Evolutionary conservation across 257 asterid species (phyloP).

Genomic region (Solanum chiquidenum): DNA sequence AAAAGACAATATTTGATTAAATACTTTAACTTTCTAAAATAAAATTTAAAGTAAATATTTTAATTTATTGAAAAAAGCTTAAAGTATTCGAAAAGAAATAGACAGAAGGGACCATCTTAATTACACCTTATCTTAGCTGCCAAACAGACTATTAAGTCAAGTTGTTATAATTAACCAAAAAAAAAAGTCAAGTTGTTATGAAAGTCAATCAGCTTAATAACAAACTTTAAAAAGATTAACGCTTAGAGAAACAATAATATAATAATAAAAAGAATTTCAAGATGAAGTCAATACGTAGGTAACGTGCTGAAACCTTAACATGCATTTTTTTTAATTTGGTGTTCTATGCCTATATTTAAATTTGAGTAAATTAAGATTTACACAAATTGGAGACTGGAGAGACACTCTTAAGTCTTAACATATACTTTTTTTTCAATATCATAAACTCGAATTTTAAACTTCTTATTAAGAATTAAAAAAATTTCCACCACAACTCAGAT

Average conservation of each 20-base stretch:
- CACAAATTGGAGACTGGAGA: neutral
- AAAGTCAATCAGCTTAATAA: neutral
- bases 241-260: neutral
- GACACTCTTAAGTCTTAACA: no score
- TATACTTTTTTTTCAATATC: no score
- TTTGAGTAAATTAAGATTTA: neutral
- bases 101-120: neutral
- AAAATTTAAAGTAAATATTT: no score
- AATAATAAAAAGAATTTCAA: neutral
- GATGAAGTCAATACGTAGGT: neutral
- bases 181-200: neutral
- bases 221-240: neutral
- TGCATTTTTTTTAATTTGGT: neutral
- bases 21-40: neutral
- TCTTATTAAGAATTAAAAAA: no score
- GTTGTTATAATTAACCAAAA: no score
- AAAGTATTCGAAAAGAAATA: neutral
- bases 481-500: neutral
- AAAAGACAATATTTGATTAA: neutral
- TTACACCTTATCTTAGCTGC: neutral
- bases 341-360: no score
- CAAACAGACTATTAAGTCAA: neutral
- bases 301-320: neutral
- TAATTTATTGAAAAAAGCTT: neutral
- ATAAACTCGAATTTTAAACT: no score